Conservation (phyloP, 2,329 filamentous ascomycete genomes). For the Setomelanomma holmii region DNA sequence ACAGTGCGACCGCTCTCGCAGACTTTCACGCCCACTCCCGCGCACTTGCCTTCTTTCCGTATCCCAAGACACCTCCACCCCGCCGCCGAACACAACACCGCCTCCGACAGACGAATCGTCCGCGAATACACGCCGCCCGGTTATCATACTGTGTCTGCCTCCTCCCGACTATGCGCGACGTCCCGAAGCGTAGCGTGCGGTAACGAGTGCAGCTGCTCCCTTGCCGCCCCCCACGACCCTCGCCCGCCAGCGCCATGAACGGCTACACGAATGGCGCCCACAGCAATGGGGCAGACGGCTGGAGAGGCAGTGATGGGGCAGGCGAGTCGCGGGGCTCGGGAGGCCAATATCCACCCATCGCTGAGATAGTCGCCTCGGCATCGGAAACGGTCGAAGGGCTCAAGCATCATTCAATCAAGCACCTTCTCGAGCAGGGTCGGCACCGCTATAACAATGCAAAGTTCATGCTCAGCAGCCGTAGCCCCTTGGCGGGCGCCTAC, state of each 20-base stretch:
- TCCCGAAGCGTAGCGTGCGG: slow-evolving; percentile 31
- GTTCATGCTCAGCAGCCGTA: slow-evolving; percentile 50
- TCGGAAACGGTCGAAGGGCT: slow-evolving; percentile 43
- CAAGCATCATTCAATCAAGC: slow-evolving; percentile 40
- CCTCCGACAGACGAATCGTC: slow-evolving; percentile 13
- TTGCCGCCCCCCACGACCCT: slow-evolving; percentile 39
- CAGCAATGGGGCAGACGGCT: slow-evolving; percentile 28
- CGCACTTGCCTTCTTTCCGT: not conserved
- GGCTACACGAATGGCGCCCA: slow-evolving; percentile 34
- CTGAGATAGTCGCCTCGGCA: slow-evolving; percentile 53
- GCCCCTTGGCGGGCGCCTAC: slow-evolving; percentile 75
- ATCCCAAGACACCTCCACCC: not conserved
- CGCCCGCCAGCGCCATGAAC: slow-evolving; percentile 39
- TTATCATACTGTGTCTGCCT: slow-evolving; percentile 1
- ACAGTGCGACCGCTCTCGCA: not conserved
- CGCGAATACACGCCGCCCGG: slow-evolving; percentile 6
- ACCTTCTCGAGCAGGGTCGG: slow-evolving; percentile 52
- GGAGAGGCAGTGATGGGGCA: slow-evolving; percentile 33
- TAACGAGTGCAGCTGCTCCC: slow-evolving; percentile 50
- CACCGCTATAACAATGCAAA: slow-evolving; percentile 60
- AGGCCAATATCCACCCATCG: slow-evolving; percentile 48
- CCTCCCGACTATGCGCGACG: slow-evolving; percentile 34
- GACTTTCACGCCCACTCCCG: not conserved
- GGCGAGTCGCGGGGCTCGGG: slow-evolving; percentile 27
- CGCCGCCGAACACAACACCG: not conserved